Percentiles rank a stretch among this genome's conserved stretches.
phyloP scores from a whole-genome alignment of 495 filamentous ascomycete species.

The Lindgomyces ingoldianus region DNA sequence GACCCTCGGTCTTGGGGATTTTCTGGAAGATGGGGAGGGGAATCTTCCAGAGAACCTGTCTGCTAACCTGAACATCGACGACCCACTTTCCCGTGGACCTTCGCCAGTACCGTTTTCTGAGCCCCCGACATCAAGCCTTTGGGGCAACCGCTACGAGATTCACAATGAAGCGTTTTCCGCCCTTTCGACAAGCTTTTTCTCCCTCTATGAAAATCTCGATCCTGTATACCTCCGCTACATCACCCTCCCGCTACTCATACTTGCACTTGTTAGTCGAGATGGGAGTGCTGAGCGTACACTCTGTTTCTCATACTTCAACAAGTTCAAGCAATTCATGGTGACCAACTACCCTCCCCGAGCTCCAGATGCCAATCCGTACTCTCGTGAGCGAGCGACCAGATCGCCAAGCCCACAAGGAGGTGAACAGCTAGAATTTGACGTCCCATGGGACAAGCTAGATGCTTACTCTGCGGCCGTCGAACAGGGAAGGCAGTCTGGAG shows the following conservation, averaged over 20 bases:
- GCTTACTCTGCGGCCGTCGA: slow-evolving; percentile 8
- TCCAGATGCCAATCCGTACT: not conserved
- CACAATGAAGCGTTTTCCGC: slow-evolving; percentile 22
- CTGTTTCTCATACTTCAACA: slow-evolving; percentile 12
- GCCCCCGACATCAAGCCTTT: slow-evolving; percentile 6
- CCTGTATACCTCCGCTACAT: slow-evolving; percentile 11
- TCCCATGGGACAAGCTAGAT: slow-evolving; percentile 25
- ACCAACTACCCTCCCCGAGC: slow-evolving; percentile 6
- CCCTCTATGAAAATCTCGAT: slow-evolving; percentile 2
- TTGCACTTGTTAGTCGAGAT: slow-evolving; percentile 16
- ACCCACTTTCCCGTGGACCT: not conserved
- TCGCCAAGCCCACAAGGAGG: slow-evolving; percentile 16
- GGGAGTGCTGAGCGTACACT: slow-evolving; percentile 12
- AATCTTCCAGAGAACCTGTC: not conserved
- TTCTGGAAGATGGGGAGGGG: not conserved
- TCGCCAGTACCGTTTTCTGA: not conserved
- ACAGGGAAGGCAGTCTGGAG: not conserved
- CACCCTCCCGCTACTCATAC: slow-evolving; percentile 13
- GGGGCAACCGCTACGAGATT: slow-evolving; percentile 23
- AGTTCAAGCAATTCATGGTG: slow-evolving; percentile 17
- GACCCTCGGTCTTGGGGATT: not conserved
- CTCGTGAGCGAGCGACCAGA: not conserved
- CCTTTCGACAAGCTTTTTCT: slow-evolving; percentile 1
- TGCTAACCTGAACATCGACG: not conserved
- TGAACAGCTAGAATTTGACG: slow-evolving; percentile 2